Conservation (phyloP, 1,284 basidiomycete species). For the Ganoderma sinense region DNA sequence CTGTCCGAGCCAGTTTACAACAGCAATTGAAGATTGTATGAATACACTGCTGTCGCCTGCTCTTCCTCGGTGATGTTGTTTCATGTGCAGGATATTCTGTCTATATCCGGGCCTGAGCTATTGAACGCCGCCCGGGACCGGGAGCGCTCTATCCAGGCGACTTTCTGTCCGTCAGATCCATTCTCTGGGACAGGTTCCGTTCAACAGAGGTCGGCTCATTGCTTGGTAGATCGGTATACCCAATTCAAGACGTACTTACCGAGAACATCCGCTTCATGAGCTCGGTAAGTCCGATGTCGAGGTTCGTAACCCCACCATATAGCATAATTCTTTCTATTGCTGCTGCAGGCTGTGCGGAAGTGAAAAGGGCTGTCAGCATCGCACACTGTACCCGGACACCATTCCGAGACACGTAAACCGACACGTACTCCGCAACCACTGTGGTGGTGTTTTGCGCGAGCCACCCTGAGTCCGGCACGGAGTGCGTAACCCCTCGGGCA, state of each 20-base stretch:
- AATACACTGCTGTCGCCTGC: constrained; percentile 4
- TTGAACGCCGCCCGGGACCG: neutral
- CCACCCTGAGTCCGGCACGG: neutral
- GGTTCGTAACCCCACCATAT: neutral
- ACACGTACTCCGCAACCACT: neutral
- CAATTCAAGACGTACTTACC: neutral
- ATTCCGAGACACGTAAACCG: neutral
- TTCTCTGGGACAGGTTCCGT: neutral
- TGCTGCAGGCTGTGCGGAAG: neutral
- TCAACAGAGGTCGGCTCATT: neutral
- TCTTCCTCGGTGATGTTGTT: neutral
- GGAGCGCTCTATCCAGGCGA: neutral
- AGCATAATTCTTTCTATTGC: neutral
- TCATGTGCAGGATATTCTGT: neutral
- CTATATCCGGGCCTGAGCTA: neutral
- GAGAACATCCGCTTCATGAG: too few relatives aligned
- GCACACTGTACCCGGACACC: neutral
- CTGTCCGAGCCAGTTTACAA: constrained; percentile 60
- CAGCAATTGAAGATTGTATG: constrained; percentile 26
- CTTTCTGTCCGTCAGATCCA: neutral
- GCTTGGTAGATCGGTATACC: neutral
- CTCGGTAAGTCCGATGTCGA: neutral
- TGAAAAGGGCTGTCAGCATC: neutral
- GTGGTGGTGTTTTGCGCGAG: neutral
- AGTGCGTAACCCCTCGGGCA: neutral